Base-by-base conservation (phyloP, 805 yeast species). In the Wickerhamomyces chambardii region DNA sequence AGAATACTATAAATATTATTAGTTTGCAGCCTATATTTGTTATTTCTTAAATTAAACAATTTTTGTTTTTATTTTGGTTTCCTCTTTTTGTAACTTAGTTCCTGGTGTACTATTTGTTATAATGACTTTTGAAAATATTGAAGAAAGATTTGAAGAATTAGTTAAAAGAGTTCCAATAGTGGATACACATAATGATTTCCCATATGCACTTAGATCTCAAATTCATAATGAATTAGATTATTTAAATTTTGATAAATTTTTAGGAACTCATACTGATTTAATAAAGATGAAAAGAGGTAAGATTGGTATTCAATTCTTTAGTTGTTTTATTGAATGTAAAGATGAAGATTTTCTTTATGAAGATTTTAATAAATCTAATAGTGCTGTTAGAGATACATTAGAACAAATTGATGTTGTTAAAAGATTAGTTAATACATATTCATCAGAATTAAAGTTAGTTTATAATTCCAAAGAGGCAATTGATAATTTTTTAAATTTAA, bases 371-470 rank as follows among this genome's bases (percentile, higher is more conserved):
- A 50, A 50, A 38, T 55, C 64, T 22, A 66, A 60, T 38, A 50
- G 56, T 29, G 63, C 64, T 4, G 76, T 72, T 3, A 52, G 77
- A 40, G 77, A 71, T 47, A 70, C 77, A 2, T 33, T 72, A 41
- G 78, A 72, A 42, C 75, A 69, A 45, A 68, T 72, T 29, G 78
- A 72, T 47, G 68, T 70, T 6, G 59, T 65, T 5, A 63, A 63
- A 42, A 53, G 77, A 40, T 45, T 71, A 21, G 66, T 66, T 3
- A 53, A 56, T 5, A 61, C 59, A 37, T 66, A 67, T 42, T 55
- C 69, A 0, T 50, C 55, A 4, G 49, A 58, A 18, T 46, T 72
- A 43, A 51, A 54, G 27, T 61, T 67, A 46, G 74, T 70, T 12
- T 39, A 41, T 21, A 61, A 53, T 15, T 58, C 72, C 1, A 57